A percentile compares a stretch with the other conserved stretches of the same genome.
These are phyloP conservation scores for Lactifluus piperatus DNA, from an alignment of 768 basidiomycete species.

Conservation along the genomic window DNA sequence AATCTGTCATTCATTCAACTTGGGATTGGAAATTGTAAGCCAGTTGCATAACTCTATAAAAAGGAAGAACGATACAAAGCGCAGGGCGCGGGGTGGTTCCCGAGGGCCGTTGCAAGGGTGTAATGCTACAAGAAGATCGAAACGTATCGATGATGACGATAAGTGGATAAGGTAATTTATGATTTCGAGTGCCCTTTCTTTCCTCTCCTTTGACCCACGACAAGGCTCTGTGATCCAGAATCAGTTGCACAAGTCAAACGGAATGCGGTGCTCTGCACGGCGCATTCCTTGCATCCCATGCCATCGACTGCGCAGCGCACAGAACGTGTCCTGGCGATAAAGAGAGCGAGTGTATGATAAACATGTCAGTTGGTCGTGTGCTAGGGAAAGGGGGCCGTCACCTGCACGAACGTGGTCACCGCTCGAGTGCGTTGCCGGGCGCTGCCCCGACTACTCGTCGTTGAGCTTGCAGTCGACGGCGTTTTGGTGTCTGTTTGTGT, in stretches of 20 bases:
- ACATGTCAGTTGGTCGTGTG: not conserved
- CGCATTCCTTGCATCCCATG: constrained; percentile 4
- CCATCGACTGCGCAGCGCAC: constrained; percentile 5
- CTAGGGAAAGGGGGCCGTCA: not conserved
- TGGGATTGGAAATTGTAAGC: not conserved
- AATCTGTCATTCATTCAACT: not conserved
- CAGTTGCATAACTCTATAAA: not conserved
- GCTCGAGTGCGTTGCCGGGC: not conserved
- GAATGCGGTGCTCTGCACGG: constrained; percentile 6
- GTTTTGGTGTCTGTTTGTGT: constrained; percentile 5
- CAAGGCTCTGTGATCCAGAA: not conserved
- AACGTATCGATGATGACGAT: not conserved
- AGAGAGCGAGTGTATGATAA: not conserved
- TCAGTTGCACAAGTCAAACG: constrained; percentile 16
- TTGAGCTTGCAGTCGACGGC: not conserved
- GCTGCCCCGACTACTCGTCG: not conserved
- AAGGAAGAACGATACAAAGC: not conserved
- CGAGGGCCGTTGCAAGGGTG: not conserved
- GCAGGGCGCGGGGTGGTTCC: not conserved
- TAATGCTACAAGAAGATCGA: constrained; percentile 10
- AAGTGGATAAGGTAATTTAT: not conserved
- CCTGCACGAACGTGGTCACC: constrained; percentile 8
- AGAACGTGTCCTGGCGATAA: constrained; percentile 3
- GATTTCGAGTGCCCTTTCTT: not conserved
- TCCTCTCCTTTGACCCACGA: no score